A percentile compares a stretch with the other conserved stretches of the same genome.
Evolutionary conservation across 2,329 filamentous ascomycete species (phyloP).

Genomic region (Zymoseptoria tritici): DNA sequence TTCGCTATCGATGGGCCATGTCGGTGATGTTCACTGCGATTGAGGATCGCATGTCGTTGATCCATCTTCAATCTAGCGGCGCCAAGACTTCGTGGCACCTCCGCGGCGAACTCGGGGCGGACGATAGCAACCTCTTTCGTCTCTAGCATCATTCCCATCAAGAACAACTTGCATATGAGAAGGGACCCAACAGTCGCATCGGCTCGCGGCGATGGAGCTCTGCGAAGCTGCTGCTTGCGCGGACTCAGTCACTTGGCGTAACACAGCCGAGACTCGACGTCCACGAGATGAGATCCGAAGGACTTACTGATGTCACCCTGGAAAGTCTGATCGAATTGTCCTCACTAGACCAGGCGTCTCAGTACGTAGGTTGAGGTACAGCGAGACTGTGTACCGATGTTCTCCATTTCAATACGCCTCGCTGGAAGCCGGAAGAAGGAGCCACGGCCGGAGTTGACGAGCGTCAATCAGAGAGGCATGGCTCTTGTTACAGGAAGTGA

Average conservation of each 20-base stretch:
- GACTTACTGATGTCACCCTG: background rate
- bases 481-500: background rate
- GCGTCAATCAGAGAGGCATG: background rate
- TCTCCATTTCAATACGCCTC: background rate
- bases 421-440: background rate
- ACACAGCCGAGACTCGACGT: too few species aligned
- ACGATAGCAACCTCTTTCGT: too few species aligned
- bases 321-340: background rate
- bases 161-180: background rate
- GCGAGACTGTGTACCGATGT: background rate
- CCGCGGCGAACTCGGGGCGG: background rate
- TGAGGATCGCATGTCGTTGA: background rate
- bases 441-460: background rate
- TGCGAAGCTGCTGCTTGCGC: too few species aligned
- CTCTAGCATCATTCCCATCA: background rate
- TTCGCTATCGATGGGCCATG: background rate
- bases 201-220: too few species aligned
- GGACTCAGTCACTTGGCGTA: too few species aligned
- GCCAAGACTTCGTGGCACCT: background rate
- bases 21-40: background rate
- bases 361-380: background rate
- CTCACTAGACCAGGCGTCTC: background rate
- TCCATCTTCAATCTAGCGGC: background rate
- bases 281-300: too few species aligned
- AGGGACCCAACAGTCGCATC: too few species aligned